Percentiles rank a stretch among this genome's conserved stretches.
These are phyloP conservation scores for Neobulgaria alba DNA, from an alignment of 2,329 filamentous ascomycete genomes.

Conservation along the genomic window DNA sequence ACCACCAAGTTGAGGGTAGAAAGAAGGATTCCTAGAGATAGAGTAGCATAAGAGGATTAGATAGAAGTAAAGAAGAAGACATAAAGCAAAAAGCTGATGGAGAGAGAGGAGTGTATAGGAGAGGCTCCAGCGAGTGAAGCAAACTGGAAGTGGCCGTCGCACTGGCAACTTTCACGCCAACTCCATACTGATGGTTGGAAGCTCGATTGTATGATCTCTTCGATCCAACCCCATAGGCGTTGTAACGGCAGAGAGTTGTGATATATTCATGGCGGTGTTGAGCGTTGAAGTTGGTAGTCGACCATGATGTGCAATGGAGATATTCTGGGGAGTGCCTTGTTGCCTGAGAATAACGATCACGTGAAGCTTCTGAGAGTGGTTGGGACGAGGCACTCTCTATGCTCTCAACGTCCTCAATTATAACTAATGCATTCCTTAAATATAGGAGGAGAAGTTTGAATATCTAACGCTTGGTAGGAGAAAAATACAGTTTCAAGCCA, in stretches of 20 bases:
- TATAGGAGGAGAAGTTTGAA: too few relatives aligned
- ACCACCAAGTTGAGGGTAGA: not conserved
- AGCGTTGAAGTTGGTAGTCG: constrained; percentile 7
- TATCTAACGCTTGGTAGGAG: too few relatives aligned
- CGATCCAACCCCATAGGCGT: constrained; percentile 3
- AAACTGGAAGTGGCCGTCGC: constrained; percentile 7
- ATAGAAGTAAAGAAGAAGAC: constrained; percentile 2
- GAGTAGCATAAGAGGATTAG: not conserved
- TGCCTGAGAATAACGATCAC: too few relatives aligned
- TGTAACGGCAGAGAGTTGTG: constrained; percentile 15
- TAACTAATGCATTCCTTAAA: too few relatives aligned
- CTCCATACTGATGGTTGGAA: constrained; percentile 10
- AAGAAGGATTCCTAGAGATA: constrained; percentile 6
- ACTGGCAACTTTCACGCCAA: constrained; percentile 17
- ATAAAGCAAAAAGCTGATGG: constrained; percentile 5
- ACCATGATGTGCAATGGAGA: not conserved
- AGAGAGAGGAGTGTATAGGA: constrained; percentile 10
- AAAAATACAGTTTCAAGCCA: too few relatives aligned
- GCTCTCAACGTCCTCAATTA: too few relatives aligned
- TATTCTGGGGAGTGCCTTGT: constrained; percentile 1
- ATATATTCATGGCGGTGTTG: constrained; percentile 12
- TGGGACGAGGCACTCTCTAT: too few relatives aligned
- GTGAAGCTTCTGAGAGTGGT: too few relatives aligned
- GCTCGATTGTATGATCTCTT: constrained; percentile 10
- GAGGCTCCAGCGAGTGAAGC: not conserved